These are phyloP conservation scores for Pseudonectria buxi DNA, from an alignment of 2,329 filamentous ascomycete species.

Conservation along the genomic window DNA sequence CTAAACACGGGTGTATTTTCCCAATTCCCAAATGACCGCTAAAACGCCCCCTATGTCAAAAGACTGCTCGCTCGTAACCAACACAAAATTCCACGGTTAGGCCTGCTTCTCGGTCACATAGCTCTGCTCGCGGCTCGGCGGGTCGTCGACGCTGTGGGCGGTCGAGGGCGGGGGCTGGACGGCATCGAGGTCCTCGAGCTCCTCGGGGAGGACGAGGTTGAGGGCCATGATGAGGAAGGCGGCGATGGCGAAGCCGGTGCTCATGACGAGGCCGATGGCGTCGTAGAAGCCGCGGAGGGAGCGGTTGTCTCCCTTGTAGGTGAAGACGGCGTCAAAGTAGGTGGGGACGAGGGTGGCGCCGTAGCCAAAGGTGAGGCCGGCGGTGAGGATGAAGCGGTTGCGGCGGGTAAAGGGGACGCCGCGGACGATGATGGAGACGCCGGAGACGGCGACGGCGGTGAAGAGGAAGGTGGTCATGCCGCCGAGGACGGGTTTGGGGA, in stretches of 20 bases:
- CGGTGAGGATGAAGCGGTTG: slow-evolving; percentile 75
- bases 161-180: slow-evolving; percentile 6
- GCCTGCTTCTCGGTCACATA: slow-evolving; percentile 14
- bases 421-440: slow-evolving; percentile 67
- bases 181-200: slow-evolving; percentile 50
- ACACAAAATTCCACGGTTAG: too few relatives aligned
- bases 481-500: slow-evolving; percentile 59
- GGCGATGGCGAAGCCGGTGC: slow-evolving; percentile 69
- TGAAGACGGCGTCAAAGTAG: slow-evolving; percentile 68
- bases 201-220: slow-evolving; percentile 66
- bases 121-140: slow-evolving; percentile 16
- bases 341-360: slow-evolving; percentile 59
- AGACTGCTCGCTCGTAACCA: too few relatives aligned
- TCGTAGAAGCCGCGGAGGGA: slow-evolving; percentile 67
- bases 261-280: slow-evolving; percentile 65
- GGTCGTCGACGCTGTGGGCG: slow-evolving; percentile 11
- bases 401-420: slow-evolving; percentile 68
- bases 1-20: too few relatives aligned
- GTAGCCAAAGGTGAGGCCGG: slow-evolving; percentile 66
- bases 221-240: slow-evolving; percentile 67
- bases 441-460: slow-evolving; percentile 67
- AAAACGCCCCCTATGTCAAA: too few relatives aligned
- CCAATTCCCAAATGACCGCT: too few relatives aligned
- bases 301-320: slow-evolving; percentile 61
- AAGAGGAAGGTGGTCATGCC: slow-evolving; percentile 80